These are phyloP conservation scores for Artemisia tridentata DNA, from an alignment of 129 eudicot genomes.

Conservation along the genomic window DNA sequence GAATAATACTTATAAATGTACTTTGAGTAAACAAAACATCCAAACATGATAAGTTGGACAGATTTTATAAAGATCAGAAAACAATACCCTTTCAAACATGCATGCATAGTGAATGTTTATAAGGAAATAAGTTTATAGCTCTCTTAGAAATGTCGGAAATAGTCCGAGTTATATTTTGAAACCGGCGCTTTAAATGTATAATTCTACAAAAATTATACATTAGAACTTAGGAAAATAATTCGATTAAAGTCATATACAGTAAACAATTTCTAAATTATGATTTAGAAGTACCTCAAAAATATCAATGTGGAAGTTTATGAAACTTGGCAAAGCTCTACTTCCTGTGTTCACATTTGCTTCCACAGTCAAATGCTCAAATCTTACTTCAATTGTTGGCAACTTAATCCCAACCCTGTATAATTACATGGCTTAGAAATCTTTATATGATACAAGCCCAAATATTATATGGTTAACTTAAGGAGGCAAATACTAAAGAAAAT, in stretches of 20 bases:
- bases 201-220: too few species aligned
- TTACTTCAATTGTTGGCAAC: slow-evolving; percentile 82
- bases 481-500: too few species aligned
- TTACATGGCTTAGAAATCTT: neutral
- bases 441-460: neutral
- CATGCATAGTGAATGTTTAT: too few species aligned
- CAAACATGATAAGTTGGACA: too few species aligned
- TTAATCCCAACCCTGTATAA: slow-evolving; percentile 59
- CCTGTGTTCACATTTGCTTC: slow-evolving; percentile 78
- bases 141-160: neutral
- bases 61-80: too few species aligned
- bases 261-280: too few species aligned
- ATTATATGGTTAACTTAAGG: neutral
- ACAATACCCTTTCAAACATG: too few species aligned
- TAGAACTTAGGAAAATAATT: too few species aligned
- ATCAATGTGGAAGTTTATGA: slow-evolving; percentile 57
- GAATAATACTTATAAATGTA: too few species aligned
- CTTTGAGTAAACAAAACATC: too few species aligned
- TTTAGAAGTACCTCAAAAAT: slow-evolving; percentile 45
- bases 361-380: slow-evolving; percentile 64
- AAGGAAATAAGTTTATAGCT: neutral
- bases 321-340: slow-evolving; percentile 77
- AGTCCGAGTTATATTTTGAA: neutral
- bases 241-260: too few species aligned
- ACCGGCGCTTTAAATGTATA: neutral